Percentiles rank a stretch among this genome's conserved stretches.
phyloP scores from a whole-genome alignment of 148 eudicot species.

The Amaranthus cruentus region DNA sequence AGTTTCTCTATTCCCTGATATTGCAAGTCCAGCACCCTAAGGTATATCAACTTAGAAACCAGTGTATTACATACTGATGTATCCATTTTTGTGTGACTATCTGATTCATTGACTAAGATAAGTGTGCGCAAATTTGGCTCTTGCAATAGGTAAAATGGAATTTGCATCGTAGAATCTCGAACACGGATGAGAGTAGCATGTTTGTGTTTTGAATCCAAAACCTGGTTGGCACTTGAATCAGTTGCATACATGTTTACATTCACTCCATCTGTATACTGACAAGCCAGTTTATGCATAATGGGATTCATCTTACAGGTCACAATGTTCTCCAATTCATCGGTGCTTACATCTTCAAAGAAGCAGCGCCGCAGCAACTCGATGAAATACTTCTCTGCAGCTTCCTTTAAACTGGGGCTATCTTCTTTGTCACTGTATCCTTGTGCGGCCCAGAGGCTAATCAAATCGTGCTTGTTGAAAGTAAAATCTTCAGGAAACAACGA shows the following conservation, averaged over 20 bases:
- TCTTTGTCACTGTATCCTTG: constrained; percentile 21
- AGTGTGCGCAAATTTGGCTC: constrained; percentile 20
- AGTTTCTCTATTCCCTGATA: constrained; percentile 19
- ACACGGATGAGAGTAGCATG: constrained; percentile 13
- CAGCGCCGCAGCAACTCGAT: constrained; percentile 21
- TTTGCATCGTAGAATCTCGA: neutral
- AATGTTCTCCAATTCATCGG: constrained; percentile 21
- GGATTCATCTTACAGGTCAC: constrained; percentile 26
- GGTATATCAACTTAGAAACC: constrained; percentile 12
- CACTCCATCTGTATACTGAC: neutral
- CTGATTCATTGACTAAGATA: constrained; percentile 18
- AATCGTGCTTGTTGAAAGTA: constrained; percentile 21
- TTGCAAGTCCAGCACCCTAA: constrained; percentile 29
- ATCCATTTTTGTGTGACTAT: constrained; percentile 4
- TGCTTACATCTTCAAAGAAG: constrained; percentile 12
- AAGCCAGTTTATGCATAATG: constrained; percentile 8
- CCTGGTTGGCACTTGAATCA: neutral
- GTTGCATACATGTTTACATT: neutral
- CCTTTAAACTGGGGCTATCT: neutral
- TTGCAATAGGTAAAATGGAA: neutral
- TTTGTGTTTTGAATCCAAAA: neutral
- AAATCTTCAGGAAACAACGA: constrained; percentile 26
- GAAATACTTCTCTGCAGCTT: constrained; percentile 17
- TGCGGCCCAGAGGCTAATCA: constrained; percentile 27
- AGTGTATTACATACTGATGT: neutral